Base-by-base conservation (phyloP, 805 yeast genomes). In the Trichomonascus vanleenenianus region DNA sequence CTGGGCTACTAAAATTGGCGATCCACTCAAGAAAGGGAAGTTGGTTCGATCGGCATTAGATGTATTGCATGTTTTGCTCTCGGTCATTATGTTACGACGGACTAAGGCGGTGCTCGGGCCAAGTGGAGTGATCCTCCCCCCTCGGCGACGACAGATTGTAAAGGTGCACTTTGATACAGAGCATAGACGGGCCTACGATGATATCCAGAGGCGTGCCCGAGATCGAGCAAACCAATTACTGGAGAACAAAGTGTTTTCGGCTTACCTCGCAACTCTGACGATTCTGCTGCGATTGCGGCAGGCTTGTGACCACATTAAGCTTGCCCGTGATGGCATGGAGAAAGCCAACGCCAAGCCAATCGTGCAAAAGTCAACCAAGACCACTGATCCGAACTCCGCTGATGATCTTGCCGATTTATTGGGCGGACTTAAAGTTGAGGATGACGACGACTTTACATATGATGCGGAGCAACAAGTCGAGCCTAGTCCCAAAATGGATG, bases 81-180 rank as follows among this genome's bases (percentile, higher is more conserved):
- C 55, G 3, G 52, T 48, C 2, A 43, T 72, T n/a, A 68, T 74
- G 74, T 52, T 74, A 30, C 60, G 78, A 38, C 62, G 79, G 35
- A 70, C 74, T 6, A 74, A 74, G 51, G 59, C 53, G 1, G 62
- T 71, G 2, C 50, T 75, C 2, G 47, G 42, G 1, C 41, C 46
- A 11, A 44, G 45, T 11, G 56, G 56, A 3, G 39, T 59, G 22
- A 43, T 37, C 3, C 50, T 61, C 31, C 66, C 65, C 3, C 49
- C 39, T 4, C 50, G 59, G 32, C 40, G 15, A 1, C 42, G 55
- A 3, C 56, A 59, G 39, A 25, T 42, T 2, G 52, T 48, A 3
- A 19, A 44, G 4, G 44, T 68, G 11, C 42, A 53, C 4, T 64
- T 68, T 39, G 40, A 56, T 16, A 42, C 42, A 4, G 39, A 45